A percentile compares a stretch with the other conserved stretches of the same genome.
Conservation (phyloP, 2,329 filamentous ascomycete species). For the Fusarium staphyleae region DNA sequence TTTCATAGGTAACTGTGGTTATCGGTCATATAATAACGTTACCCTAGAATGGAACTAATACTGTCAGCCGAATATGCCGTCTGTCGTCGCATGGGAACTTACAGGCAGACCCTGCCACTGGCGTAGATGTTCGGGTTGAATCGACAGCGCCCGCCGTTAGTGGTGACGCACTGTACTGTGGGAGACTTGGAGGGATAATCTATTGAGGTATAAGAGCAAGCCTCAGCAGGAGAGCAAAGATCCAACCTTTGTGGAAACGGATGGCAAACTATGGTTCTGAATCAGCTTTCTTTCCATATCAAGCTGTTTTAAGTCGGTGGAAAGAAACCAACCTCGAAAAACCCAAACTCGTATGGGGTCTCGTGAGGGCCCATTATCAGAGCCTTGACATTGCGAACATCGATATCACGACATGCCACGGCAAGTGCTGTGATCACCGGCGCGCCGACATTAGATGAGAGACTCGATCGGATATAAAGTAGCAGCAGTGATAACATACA, state of each 20-base stretch:
- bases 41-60: slow-evolving; percentile 87
- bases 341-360: slow-evolving; percentile 95
- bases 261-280: slow-evolving; percentile 68
- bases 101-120: slow-evolving; percentile 90
- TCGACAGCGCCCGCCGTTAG: slow-evolving; percentile 84
- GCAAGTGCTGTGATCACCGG: slow-evolving; percentile 69
- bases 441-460: slow-evolving; percentile 9
- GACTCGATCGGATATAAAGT: not conserved
- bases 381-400: slow-evolving; percentile 87
- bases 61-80: slow-evolving; percentile 23
- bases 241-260: slow-evolving; percentile 75
- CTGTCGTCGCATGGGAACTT: slow-evolving; percentile 49
- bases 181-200: slow-evolving; percentile 82
- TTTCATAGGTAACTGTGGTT: not conserved
- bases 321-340: slow-evolving; percentile 77
- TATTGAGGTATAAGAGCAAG: slow-evolving; percentile 45
- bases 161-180: slow-evolving; percentile 74
- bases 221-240: slow-evolving; percentile 8
- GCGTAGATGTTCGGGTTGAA: slow-evolving; percentile 99
- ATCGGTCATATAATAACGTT: slow-evolving; percentile 44
- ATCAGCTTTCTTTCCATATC: not conserved
- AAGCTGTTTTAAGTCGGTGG: not conserved
- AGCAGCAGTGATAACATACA: slow-evolving; percentile 63
- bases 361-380: slow-evolving; percentile 92
- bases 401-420: slow-evolving; percentile 84